Percentiles rank a stretch among this genome's conserved stretches.
Conservation (phyloP, 1,139 yeast species). For the Pichia sp. region DNA sequence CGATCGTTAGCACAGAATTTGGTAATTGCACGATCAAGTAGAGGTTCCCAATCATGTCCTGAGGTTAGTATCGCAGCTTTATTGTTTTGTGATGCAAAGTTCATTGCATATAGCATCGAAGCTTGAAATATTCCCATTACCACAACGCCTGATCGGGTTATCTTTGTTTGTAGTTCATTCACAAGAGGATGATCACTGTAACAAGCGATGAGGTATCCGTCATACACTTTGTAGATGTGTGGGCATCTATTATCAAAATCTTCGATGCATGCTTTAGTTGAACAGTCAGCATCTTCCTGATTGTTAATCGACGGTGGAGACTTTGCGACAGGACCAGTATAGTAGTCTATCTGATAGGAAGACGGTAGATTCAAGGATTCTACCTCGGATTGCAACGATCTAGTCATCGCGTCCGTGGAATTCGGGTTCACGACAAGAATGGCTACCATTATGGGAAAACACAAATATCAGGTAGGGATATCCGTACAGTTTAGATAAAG, state of each 20-base stretch:
- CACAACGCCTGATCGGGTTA: slow-evolving; percentile 36
- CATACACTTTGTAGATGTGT: slow-evolving; percentile 40
- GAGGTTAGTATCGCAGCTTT: slow-evolving; percentile 73
- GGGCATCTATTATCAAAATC: slow-evolving; percentile 34
- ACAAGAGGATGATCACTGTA: slow-evolving; percentile 79
- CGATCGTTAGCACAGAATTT: slow-evolving; percentile 23
- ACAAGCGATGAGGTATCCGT: slow-evolving; percentile 70
- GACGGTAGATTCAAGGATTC: slow-evolving; percentile 32
- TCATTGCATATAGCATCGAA: slow-evolving; percentile 52
- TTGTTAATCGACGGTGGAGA: slow-evolving; percentile 50
- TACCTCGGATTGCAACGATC: slow-evolving; percentile 37
- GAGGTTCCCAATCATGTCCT: slow-evolving; percentile 59
- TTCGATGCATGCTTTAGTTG: slow-evolving; percentile 54
- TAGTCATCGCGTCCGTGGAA: slow-evolving; percentile 59
- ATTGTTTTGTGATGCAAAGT: slow-evolving; percentile 34
- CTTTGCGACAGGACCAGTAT: slow-evolving; percentile 54
- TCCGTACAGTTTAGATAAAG: too few relatives aligned
- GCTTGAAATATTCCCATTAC: slow-evolving; percentile 79
- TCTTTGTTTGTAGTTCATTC: slow-evolving; percentile 40
- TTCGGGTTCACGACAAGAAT: slow-evolving; percentile 61
- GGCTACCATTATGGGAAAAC: background rate
- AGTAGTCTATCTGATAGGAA: slow-evolving; percentile 41
- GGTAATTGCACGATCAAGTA: slow-evolving; percentile 49
- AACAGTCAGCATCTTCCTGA: slow-evolving; percentile 46
- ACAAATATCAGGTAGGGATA: too few relatives aligned